A percentile compares a stretch with the other conserved stretches of the same genome.
These are phyloP conservation scores for Fusarium xyrophilum DNA, from an alignment of 2,329 filamentous ascomycete genomes.

Conservation along the genomic window DNA sequence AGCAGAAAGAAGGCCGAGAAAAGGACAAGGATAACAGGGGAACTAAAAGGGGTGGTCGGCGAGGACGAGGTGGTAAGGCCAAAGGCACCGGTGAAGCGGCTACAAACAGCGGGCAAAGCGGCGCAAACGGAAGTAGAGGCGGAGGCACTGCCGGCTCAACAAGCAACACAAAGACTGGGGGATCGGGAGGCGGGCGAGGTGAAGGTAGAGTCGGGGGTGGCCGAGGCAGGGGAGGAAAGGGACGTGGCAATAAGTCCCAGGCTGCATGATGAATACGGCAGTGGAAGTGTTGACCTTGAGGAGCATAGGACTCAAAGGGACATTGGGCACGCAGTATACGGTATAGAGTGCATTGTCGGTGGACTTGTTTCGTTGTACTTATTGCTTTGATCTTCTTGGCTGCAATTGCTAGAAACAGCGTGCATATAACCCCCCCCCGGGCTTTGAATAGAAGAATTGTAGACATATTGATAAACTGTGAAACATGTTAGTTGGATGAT, in stretches of 20 bases:
- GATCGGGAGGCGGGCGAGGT: conserved; percentile 29
- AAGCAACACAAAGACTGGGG: conserved; percentile 24
- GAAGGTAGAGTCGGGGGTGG: conserved; percentile 32
- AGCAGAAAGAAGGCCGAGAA: conserved; percentile 47
- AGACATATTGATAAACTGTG: not conserved
- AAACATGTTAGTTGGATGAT: not conserved
- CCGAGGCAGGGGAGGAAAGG: conserved; percentile 35
- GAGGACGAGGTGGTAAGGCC: conserved; percentile 44
- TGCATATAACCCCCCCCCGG: conserved; percentile 27
- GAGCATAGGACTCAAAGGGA: conserved; percentile 30
- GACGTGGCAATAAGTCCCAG: conserved; percentile 32
- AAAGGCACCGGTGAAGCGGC: conserved; percentile 34
- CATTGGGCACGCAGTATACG: not conserved
- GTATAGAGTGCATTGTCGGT: conserved; percentile 1
- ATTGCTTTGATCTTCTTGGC: conserved; percentile 15
- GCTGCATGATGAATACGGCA: conserved; percentile 2
- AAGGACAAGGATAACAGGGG: conserved; percentile 56
- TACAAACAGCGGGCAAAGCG: conserved; percentile 29
- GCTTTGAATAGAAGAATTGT: conserved; percentile 3
- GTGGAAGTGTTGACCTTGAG: conserved; percentile 17
- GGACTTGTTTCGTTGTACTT: conserved; percentile 19
- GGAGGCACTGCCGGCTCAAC: conserved; percentile 21
- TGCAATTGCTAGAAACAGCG: conserved; percentile 2
- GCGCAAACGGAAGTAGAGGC: conserved; percentile 10
- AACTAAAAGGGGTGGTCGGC: conserved; percentile 40